Base-by-base conservation (phyloP, 495 filamentous ascomycete genomes). In the Xylaria nigripes region DNA sequence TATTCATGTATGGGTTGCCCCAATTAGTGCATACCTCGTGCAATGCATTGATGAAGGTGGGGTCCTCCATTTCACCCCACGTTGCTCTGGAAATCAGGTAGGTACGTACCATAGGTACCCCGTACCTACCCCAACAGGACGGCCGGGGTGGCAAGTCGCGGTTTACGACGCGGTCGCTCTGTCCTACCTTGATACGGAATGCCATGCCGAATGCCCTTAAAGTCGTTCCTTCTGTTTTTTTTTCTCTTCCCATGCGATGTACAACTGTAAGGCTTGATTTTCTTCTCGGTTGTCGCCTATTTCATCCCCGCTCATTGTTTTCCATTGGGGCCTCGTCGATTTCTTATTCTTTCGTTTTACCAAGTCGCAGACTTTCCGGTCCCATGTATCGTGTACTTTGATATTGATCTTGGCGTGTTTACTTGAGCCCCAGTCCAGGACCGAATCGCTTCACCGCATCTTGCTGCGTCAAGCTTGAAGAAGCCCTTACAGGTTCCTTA, bases 51-150 rank as follows among this genome's bases (percentile, higher is more conserved):
- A 3, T 40, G 6, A 16, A 13, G 15, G 36, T 4, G 4, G 40
- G 40, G 12, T 6, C 19, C 16, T 19, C 16, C 2, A 22, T 12
- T 5, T 22, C 13, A 34, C 42, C 48, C 48, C 48, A 57, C 48
- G 48, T 57, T 57, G 47, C 54, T 51, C 43, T 51, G 54, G 48
- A 50, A 57, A 57, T 57, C n/a, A n/a, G n/a, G n/a, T n/a, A n/a
- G n/a, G n/a, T n/a, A n/a, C n/a, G n/a, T n/a, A n/a, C n/a, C n/a
- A n/a, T n/a, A n/a, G n/a, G n/a, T n/a, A n/a, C n/a, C n/a, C n/a
- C n/a, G n/a, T n/a, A n/a, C n/a, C n/a, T n/a, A n/a, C n/a, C n/a
- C n/a, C n/a, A n/a, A n/a, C n/a, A n/a, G n/a, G n/a, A n/a, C n/a
- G n/a, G n/a, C n/a, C 29, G 3, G 19, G 43, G 48, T 23, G 32